Evolutionary conservation across 805 yeast genomes (phyloP), one percentile per base, ranked within the genome.

Genomic region (Hanseniaspora osmophila): DNA sequence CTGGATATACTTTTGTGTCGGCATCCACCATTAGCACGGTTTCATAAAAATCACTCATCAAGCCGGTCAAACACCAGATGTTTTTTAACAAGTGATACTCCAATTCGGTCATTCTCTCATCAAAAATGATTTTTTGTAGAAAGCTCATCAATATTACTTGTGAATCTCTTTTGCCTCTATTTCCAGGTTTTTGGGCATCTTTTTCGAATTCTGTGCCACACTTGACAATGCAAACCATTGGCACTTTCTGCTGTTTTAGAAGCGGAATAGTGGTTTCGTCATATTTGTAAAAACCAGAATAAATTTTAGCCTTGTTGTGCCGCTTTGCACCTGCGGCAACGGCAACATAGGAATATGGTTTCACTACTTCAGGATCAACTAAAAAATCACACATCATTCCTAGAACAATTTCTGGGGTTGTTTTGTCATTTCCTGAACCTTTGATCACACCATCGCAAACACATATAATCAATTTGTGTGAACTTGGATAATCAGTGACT

Each of bases 281-380:
- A 59, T 88, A 92, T 53, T 80, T 80, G 67, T 92, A 92, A 60
- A 84, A 92, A 0, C 98, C 98, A 11, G 95, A 80, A 58, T 86
- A 90, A 2, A 90, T 87, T 63, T 88, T 90, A 29, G 98, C 96
- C 95, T 88, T 87, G 61, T 92, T 92, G 59, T 92, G 98, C 60
- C 98, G 80, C 66, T 86, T 92, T 3, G 84, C 55, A 54, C 98
- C 98, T 54, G 83, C 83, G 2, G 95, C 95, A 37, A 92, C 96
- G 7, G 97, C 94, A 33, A 92, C 95, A 60, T 92, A 90, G 0
- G 96, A 87, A 56, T 78, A 71, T 0, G 96, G 75, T 57, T 75
- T 64, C 6, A 86, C 96, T 13, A 84, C 78, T 16, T 85, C 94
- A 10, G 70, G 73, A 0, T 85, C 83, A 33, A 73, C 68, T 7